phyloP scores from a whole-genome alignment of 2,329 filamentous ascomycete species.

The Camillea tinctor region DNA sequence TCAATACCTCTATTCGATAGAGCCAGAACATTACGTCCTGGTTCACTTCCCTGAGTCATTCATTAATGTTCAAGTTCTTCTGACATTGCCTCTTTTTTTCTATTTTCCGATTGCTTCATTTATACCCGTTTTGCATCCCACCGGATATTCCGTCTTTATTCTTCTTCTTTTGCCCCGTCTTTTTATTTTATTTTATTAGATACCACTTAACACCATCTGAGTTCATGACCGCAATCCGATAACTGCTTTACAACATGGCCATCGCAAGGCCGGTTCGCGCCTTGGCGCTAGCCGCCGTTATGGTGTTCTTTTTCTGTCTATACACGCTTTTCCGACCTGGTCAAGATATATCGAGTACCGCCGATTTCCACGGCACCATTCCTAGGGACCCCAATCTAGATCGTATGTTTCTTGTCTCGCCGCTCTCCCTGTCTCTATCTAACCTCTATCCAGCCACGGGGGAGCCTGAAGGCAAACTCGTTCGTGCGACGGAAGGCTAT shows the following conservation, averaged over 20 bases:
- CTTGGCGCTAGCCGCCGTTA: conserved; percentile 67
- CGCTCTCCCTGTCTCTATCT: conserved; percentile 1
- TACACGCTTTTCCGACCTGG: conserved; percentile 68
- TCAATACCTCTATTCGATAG: neutral
- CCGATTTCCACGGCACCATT: conserved; percentile 40
- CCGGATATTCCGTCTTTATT: neutral
- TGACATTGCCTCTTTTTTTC: neutral
- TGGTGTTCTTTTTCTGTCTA: conserved; percentile 76
- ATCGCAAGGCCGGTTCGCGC: conserved; percentile 82
- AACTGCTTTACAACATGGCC: conserved; percentile 64
- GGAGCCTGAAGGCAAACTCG: conserved; percentile 77
- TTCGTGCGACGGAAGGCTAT: conserved; percentile 74
- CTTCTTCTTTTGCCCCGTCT: neutral
- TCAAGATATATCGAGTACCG: conserved; percentile 37
- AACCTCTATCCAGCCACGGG: conserved; percentile 62
- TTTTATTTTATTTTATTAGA: too few species aligned
- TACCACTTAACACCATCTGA: conserved; percentile 5
- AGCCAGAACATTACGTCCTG: neutral
- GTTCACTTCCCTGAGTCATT: neutral
- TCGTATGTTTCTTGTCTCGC: conserved; percentile 54
- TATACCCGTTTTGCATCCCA: neutral
- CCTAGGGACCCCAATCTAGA: conserved; percentile 83
- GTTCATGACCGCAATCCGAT: conserved; percentile 28
- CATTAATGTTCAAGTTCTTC: neutral
- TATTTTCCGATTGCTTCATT: neutral